phyloP scores from a whole-genome alignment of 2,329 filamentous ascomycete species.

The Penicillium sp. region DNA sequence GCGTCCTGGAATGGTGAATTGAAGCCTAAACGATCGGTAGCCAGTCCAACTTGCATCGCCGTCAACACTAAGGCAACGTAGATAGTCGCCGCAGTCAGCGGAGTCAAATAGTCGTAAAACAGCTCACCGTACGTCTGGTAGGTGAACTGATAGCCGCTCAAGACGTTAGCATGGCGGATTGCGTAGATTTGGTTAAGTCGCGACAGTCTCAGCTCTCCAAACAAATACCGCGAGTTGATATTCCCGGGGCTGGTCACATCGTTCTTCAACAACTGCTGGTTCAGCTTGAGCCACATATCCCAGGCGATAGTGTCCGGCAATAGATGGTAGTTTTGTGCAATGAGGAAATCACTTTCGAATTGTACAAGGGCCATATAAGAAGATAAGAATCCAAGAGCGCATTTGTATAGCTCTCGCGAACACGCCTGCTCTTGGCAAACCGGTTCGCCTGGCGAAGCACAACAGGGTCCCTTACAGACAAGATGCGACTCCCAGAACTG shows the following conservation, averaged over 20 bases:
- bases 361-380: slow-evolving; percentile 33
- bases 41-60: slow-evolving; percentile 35
- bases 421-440: neutral
- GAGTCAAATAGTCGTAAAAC: slow-evolving; percentile 19
- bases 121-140: slow-evolving; percentile 19
- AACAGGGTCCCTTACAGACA: neutral
- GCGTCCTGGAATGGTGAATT: slow-evolving; percentile 42
- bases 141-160: slow-evolving; percentile 6
- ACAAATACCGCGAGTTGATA: slow-evolving; percentile 39
- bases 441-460: neutral
- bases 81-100: slow-evolving; percentile 20
- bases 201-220: slow-evolving; percentile 41
- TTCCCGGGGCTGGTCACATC: slow-evolving; percentile 5
- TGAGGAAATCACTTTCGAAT: slow-evolving; percentile 34
- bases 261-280: neutral
- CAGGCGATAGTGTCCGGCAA: slow-evolving; percentile 27
- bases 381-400: slow-evolving; percentile 35
- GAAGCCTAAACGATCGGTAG: slow-evolving; percentile 17
- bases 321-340: slow-evolving; percentile 33
- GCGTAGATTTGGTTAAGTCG: slow-evolving; percentile 31
- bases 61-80: slow-evolving; percentile 29
- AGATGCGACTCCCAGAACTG: slow-evolving; percentile 16
- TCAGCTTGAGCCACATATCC: slow-evolving; percentile 24
- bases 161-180: neutral
- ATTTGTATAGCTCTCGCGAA: slow-evolving; percentile 2